These are phyloP conservation scores for Pleurozium schreberi DNA, from an alignment of 225 moss, liverwort and hornwort genomes.

Conservation along the genomic window DNA sequence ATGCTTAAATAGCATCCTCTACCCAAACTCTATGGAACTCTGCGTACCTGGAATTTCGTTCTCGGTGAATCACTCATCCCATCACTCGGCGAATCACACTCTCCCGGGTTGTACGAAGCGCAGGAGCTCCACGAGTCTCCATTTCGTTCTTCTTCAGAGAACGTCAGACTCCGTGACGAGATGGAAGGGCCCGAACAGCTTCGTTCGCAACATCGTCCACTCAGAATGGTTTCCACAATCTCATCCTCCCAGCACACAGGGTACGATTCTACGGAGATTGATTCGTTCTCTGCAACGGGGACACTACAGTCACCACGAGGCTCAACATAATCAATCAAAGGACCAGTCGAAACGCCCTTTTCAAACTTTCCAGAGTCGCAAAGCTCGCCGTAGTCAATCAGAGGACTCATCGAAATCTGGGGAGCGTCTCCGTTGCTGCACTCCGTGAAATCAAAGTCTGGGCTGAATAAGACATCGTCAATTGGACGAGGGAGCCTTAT, in stretches of 20 bases:
- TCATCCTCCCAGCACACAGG: slow-evolving; percentile 17
- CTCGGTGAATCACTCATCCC: neutral
- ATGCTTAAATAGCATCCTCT: neutral
- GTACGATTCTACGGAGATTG: neutral
- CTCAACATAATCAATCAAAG: neutral
- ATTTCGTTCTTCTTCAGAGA: slow-evolving; percentile 9
- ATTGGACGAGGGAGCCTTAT: neutral
- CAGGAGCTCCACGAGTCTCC: slow-evolving; percentile 19
- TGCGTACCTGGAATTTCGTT: slow-evolving; percentile 5
- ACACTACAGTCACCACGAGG: neutral
- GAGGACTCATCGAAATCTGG: slow-evolving; percentile 24
- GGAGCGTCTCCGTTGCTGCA: neutral
- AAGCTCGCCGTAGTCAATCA: slow-evolving; percentile 9
- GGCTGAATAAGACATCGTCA: slow-evolving; percentile 5
- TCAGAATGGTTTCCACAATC: slow-evolving; percentile 5
- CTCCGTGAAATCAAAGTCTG: slow-evolving; percentile 11
- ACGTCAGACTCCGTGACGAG: slow-evolving; percentile 11
- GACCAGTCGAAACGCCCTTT: neutral
- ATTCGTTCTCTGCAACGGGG: neutral
- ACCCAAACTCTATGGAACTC: neutral
- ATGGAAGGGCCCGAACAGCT: slow-evolving; percentile 22
- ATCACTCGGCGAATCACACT: neutral
- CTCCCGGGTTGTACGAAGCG: neutral
- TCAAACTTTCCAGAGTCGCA: neutral
- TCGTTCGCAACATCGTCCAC: slow-evolving; percentile 17